These are phyloP conservation scores for Quercus rubra DNA, from an alignment of 306 rosid species.

Conservation along the genomic window DNA sequence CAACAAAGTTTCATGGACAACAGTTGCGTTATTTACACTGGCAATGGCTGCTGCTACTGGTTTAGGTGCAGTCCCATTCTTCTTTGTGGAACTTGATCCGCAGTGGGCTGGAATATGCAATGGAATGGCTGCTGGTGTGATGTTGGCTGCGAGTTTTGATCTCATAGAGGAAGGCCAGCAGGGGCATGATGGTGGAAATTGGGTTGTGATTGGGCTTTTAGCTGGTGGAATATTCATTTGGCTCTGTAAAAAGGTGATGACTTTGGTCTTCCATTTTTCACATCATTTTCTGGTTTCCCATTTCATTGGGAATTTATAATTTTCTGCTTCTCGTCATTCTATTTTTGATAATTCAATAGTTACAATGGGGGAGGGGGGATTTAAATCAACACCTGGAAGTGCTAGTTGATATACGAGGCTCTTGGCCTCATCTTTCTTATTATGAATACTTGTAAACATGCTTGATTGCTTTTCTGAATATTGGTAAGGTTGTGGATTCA, in stretches of 20 bases:
- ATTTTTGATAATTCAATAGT: too few relatives aligned
- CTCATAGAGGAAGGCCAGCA: slow-evolving; percentile 95
- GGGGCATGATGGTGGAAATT: slow-evolving; percentile 76
- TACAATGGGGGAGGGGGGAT: too few relatives aligned
- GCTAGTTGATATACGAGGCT: too few relatives aligned
- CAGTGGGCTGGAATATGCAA: slow-evolving; percentile 98
- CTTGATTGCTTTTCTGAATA: background rate
- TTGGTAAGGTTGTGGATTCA: too few relatives aligned
- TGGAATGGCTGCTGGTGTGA: slow-evolving; percentile 99
- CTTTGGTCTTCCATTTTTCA: slow-evolving; percentile 9
- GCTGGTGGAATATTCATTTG: slow-evolving; percentile 90
- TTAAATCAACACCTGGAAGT: too few relatives aligned
- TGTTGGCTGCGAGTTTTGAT: slow-evolving; percentile 99
- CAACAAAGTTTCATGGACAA: slow-evolving; percentile 80
- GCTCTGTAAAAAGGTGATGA: slow-evolving; percentile 84
- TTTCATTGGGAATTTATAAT: slow-evolving; percentile 2
- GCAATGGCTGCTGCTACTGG: slow-evolving; percentile 99
- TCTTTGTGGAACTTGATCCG: slow-evolving; percentile 97
- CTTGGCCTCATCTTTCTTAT: too few relatives aligned
- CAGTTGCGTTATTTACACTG: slow-evolving; percentile 85
- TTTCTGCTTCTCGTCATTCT: background rate
- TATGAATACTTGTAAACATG: background rate
- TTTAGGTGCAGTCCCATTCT: slow-evolving; percentile 96
- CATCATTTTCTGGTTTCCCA: background rate
- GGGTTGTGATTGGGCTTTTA: slow-evolving; percentile 89